Base-by-base conservation (phyloP, 805 yeast genomes). In the Metschnikowia kunwiensis region DNA sequence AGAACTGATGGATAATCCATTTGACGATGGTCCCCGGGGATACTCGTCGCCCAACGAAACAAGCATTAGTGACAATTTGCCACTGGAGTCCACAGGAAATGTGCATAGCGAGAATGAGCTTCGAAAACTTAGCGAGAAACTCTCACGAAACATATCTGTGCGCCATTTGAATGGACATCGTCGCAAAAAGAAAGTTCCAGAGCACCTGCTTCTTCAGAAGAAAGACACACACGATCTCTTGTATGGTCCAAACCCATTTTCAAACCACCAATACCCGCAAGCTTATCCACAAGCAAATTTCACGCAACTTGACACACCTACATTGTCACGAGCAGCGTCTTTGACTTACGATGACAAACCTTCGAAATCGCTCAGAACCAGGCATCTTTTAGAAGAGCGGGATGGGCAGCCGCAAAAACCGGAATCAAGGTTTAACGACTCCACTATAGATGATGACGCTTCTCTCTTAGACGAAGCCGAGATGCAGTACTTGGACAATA, bases 91-190 rank as follows among this genome's bases (percentile, higher is more conserved):
- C 18, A 16, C 38, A 15, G 27, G 30, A 11, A 32, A 27, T 12
- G 23, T 20, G 4, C 42, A 34, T 16, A 48, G 40, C 19, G 52
- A 48, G 28, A 14, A 24, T 20, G 68, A 61, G 43, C 53, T 68
- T 24, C 45, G 64, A 23, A 55, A 51, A 30, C 49, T 68, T 31
- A 70, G 73, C 3, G 63, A 60, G 34, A 53, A 63, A 20, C 49
- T 68, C 31, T 54, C 70, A 1, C 50, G 55, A 30, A 62, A 58
- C 22, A 40, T 58, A 4, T 57, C 70, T 4, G 65, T 62, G 4
- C 52, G 69, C 7, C 38, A 44, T 4, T 27, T 38, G 19, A 22
- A 22, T n/a, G 33, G 33, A 19, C 24, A 24, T 18, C 32, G 38
- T 7, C 39, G 24, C 7, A 20, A 14, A 14, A 22, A 27, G n/a